Base-by-base conservation (phyloP, 2,329 filamentous ascomycete species). In the Phyllachora maydis region DNA sequence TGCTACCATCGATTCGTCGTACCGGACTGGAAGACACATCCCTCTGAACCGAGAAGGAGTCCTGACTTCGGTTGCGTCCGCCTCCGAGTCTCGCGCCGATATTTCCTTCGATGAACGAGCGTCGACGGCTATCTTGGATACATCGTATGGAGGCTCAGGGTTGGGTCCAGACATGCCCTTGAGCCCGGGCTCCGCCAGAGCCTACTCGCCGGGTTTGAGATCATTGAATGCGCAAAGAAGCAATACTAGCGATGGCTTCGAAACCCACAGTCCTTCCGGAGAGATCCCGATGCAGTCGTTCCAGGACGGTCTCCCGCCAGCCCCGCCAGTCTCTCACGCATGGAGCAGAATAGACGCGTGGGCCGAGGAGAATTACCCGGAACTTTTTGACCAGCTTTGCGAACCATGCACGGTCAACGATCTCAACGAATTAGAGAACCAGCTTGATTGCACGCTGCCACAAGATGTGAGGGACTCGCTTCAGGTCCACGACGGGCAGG, bases 251-350 rank as follows among this genome's bases (percentile, higher is more conserved):
- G 64, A 71, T 28, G 64, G 66, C 22, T 70, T 76, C 37, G 77
- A 88, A 42, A 68, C 68, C 28, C 64, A 71, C 35, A 69, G 55
- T 52, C 52, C 67, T 52, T 41, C 47, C 4, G 77, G 78, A 33
- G 85, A 93, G 47, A 92, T 98, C 31, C 85, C 76, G 36, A 88
- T 98, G 79, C 88, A 93, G 51, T 76, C 76, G 31, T 98, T 98
- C 52, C 70, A 75, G 39, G 83, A 93, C 35, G 88, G 88, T 26
- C 63, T 81, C 13, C 83, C 88, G 3, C 88, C 88, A 3, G 69
- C 88, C 6, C 88, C 88, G 3, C 82, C 88, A 5, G 71, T 91
- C 18, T 48, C 57, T 23, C 83, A 93, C 51, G 91, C 85, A 9
- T 98, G 88, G 88, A 71, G 64, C 43, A 77, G 83, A 47, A 93